Evolutionary conservation across 139 green algal genomes (phyloP), one percentile per base, ranked within the genome.

Genomic region (Choricystis sp.): DNA sequence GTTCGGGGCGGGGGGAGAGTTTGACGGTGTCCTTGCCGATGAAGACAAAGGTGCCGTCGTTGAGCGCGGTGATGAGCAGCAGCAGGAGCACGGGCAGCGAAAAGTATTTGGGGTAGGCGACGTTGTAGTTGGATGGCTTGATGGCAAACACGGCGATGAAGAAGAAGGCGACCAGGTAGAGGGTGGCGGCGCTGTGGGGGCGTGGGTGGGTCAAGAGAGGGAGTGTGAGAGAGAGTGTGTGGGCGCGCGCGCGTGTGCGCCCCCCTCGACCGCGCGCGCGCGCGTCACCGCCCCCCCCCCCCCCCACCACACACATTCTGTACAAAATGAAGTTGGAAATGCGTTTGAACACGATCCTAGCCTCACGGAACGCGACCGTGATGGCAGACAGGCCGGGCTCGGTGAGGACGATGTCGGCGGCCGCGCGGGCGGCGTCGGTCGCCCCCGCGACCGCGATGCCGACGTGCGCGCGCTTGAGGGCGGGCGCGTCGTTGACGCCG

Each of bases 381-480:
- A 92, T 88, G 56, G 67, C 66, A 9, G 64, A 73, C n/a, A 83
- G 74, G 29, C 77, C 77, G 21, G 71, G 68, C 60, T 72, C 30
- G 19, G 78, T 83, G 31, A 89, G 74, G 31, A 91, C 84, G 57
- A 94, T 92, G 72, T 94, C 86, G 48, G 86, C 83, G 19, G 86
- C 86, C 29, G 79, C 82, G 30, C 83, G 79, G 2, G 86, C 86
- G 57, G 86, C 86, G 40, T 94, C 86, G 28, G 86, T 94, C 31
- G 79, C 76, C 30, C 74, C 81, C 0, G 69, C 72, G 20, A 91
- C 85, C n/a, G 86, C 86, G 63, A 97, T 89, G 62, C 90, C 90
- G 5, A 97, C 89, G 67, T 97, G 85, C 20, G 86, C 90, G 73
- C 90, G 91, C 83, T 97, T 97, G 23, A 97, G 79, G 0, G 90